Conservation (phyloP, 2,329 filamentous ascomycete genomes). For the Juglanconis oblonga region DNA sequence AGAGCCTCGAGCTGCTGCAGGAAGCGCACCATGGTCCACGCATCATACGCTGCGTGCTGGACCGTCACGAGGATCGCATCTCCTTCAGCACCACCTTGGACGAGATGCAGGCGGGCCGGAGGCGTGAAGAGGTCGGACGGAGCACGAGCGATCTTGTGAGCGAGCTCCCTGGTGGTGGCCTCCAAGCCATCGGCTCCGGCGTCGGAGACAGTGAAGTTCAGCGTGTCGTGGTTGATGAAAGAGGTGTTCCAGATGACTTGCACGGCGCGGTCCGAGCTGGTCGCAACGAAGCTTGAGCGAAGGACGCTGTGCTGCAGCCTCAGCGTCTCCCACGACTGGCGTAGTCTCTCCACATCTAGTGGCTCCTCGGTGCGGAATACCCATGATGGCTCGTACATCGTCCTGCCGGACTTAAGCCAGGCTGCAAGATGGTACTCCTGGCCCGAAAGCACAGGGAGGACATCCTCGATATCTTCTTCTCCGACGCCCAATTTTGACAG, state of each 20-base stretch:
- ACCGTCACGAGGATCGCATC: conserved; percentile 30
- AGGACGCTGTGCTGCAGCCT: conserved; percentile 30
- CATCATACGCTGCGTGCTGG: conserved; percentile 34
- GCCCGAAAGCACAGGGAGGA: conserved; percentile 31
- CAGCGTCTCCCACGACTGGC: conserved; percentile 28
- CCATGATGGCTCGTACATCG: conserved; percentile 30
- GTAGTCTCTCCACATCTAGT: conserved; percentile 25
- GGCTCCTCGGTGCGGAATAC: conserved; percentile 24
- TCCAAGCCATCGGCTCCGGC: too few relatives aligned
- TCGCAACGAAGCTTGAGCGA: conserved; percentile 31
- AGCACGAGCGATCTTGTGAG: conserved; percentile 7
- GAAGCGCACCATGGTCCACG: conserved; percentile 32
- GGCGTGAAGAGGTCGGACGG: conserved; percentile 30
- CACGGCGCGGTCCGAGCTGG: conserved; percentile 23
- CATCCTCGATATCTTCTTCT: conserved; percentile 24
- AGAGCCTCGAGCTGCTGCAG: conserved; percentile 28
- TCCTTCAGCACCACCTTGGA: conserved; percentile 24
- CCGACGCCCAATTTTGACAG: conserved; percentile 9
- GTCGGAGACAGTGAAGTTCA: too few relatives aligned
- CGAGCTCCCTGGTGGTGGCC: too few relatives aligned
- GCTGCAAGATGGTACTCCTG: conserved; percentile 30
- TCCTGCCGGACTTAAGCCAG: conserved; percentile 31
- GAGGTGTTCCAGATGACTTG: conserved; percentile 29
- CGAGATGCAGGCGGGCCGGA: conserved; percentile 28
- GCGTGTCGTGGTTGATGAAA: too few relatives aligned